Evolutionary conservation across 805 yeast genomes (phyloP), one percentile per base, ranked within the genome.

Genomic region (Ogataea haglerorum): DNA sequence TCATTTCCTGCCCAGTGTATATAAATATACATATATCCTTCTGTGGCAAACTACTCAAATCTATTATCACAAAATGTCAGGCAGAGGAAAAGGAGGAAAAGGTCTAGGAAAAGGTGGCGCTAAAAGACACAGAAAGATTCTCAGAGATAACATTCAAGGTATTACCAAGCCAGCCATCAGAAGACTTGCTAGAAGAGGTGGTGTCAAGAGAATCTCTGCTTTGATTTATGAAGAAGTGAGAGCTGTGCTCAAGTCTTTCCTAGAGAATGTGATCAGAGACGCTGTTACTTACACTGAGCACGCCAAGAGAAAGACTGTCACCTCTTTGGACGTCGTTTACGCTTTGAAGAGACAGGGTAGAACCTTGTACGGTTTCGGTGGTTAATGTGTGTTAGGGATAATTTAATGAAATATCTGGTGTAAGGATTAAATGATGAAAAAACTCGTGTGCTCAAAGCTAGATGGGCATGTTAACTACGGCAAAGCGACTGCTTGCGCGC

Each of bases 21-120:
- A 40, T 40, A 40, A 29, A 40, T 34, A 18, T 30, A 19, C 34
- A 21, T 6, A 14, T 18, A 30, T 34, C 38, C 43, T 29, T 5
- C 22, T 15, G 25, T 40, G 22, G 26, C 31, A 26, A 34, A 25
- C 27, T 24, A 28, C 34, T 17, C 13, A 21, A 38, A 40, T n/a
- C 34, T n/a, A 30, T 24, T 42, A 40, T 23, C 22, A 24, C 28
- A 76, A 53, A 67, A 89, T 89, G 96, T 88, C 96, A 69, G 96
- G 98, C 71, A 90, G 97, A 82, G 99, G 99, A 67, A 91, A 93
- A 88, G 98, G 98, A 69, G 99, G 98, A 68, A 93, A 93, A 86
- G 99, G 99, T 76, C 81, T 93, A 64, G 99, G 99, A 67, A 93
- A 93, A 78, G 98, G 97, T 76, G 99, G 99, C 78, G 99, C 99